Evolutionary conservation across 108 stramenopile genomes (phyloP).

Genomic region (Aurantiochytrium sp.): DNA sequence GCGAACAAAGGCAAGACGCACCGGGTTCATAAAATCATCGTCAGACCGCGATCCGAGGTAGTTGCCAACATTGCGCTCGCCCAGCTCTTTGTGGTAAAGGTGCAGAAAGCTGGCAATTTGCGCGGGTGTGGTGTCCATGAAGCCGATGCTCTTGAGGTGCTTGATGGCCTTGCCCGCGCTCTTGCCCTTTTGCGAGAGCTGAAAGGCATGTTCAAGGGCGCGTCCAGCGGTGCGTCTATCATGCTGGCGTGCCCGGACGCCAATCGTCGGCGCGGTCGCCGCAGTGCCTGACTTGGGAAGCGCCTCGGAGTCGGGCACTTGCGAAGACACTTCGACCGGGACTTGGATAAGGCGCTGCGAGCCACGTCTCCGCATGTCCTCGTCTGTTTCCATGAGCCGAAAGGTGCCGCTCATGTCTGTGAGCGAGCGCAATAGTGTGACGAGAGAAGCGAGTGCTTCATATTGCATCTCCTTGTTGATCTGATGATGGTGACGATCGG

Average conservation of each 20-base stretch:
- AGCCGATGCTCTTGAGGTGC: neutral
- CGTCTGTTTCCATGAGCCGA: neutral
- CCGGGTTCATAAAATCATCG: neutral
- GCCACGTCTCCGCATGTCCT: neutral
- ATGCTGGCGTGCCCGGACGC: neutral
- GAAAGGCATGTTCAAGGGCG: neutral
- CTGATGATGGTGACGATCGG: neutral
- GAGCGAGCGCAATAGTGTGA: neutral
- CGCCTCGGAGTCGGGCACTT: neutral
- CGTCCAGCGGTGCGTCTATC: neutral
- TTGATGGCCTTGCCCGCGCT: neutral
- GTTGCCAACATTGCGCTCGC: neutral
- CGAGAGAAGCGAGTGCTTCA: slow-evolving; percentile 6
- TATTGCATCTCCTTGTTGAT: slow-evolving; percentile 13
- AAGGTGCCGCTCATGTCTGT: slow-evolving; percentile 11
- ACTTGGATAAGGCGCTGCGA: neutral
- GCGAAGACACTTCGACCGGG: neutral
- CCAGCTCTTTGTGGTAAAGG: neutral
- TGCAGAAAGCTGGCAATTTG: neutral
- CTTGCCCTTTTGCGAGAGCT: neutral
- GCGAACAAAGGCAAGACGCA: neutral
- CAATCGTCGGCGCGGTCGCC: neutral
- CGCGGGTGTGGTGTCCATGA: neutral
- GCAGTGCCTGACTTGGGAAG: neutral
- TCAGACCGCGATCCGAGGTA: neutral